phyloP scores from a whole-genome alignment of 129 eudicot species.

The Pseudognaphalium luteoalbum region DNA sequence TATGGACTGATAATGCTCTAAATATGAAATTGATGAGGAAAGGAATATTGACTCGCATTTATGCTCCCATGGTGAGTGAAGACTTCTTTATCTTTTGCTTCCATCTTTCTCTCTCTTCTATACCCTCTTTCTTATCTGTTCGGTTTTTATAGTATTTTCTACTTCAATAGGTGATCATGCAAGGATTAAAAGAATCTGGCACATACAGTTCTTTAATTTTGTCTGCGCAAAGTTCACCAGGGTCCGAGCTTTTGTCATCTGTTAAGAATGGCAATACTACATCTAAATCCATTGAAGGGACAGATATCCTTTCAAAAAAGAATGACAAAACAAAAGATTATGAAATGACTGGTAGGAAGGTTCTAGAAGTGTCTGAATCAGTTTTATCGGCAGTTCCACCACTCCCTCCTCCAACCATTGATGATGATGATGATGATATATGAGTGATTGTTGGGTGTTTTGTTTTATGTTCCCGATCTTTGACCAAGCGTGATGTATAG shows the following conservation, averaged over 20 bases:
- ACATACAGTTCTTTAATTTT: conserved; percentile 47
- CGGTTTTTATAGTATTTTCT: conserved; percentile 1
- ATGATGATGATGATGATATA: conserved; percentile 17
- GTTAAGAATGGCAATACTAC: conserved; percentile 23
- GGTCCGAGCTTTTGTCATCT: conserved; percentile 22
- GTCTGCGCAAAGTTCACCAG: conserved; percentile 36
- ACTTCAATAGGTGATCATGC: conserved; percentile 48
- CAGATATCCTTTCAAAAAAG: conserved; percentile 28
- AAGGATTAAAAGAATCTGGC: conserved; percentile 65
- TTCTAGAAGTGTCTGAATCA: conserved; percentile 38
- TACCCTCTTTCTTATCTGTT: background rate
- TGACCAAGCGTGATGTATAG: conserved; percentile 53
- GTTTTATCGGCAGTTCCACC: conserved; percentile 52
- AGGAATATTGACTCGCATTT: conserved; percentile 62
- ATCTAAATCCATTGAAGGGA: conserved; percentile 26
- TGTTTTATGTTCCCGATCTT: conserved; percentile 41
- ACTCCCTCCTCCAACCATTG: conserved; percentile 48
- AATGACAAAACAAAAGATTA: conserved; percentile 31
- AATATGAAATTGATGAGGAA: conserved; percentile 48
- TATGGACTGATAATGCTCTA: conserved; percentile 54
- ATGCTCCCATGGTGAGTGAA: conserved; percentile 64
- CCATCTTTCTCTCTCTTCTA: background rate
- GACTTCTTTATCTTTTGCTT: background rate
- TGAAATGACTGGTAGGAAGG: conserved; percentile 44
- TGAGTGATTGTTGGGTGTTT: conserved; percentile 18